Evolutionary conservation across 2,329 filamentous ascomycete species (phyloP).

Genomic region (Aspergillus pseudoterreus): DNA sequence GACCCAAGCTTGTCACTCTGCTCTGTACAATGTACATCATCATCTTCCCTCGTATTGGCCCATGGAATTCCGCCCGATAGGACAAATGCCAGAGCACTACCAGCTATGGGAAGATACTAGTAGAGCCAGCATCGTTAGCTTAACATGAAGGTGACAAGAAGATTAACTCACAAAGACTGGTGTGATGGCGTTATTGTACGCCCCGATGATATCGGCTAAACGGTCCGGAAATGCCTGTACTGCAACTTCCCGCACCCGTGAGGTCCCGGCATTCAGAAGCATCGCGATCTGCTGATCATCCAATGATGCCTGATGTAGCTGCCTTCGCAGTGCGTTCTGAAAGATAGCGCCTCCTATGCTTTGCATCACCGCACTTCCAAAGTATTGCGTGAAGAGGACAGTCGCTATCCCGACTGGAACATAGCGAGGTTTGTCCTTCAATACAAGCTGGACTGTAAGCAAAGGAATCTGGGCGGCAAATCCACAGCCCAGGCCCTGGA

Average conservation of each 20-base stretch:
- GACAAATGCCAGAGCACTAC: too few relatives aligned
- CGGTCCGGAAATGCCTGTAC: constrained; percentile 4
- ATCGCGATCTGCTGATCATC: constrained; percentile 2
- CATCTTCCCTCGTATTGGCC: too few relatives aligned
- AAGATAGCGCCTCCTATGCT: constrained; percentile 9
- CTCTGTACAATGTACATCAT: too few relatives aligned
- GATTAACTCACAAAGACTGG: constrained; percentile 10
- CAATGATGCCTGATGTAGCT: constrained; percentile 5
- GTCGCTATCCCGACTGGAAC: constrained; percentile 8
- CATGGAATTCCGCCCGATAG: too few relatives aligned
- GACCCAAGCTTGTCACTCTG: too few relatives aligned
- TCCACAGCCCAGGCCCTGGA: constrained; percentile 7
- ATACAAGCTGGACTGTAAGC: constrained; percentile 5
- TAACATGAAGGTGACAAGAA: too few relatives aligned
- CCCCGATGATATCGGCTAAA: not conserved
- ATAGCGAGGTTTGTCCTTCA: constrained; percentile 4
- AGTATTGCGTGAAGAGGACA: constrained; percentile 10
- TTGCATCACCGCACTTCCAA: constrained; percentile 12
- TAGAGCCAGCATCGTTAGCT: too few relatives aligned
- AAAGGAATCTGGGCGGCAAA: constrained; percentile 5
- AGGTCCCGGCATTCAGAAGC: constrained; percentile 5
- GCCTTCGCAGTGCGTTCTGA: constrained; percentile 2
- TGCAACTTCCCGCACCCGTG: constrained; percentile 1
- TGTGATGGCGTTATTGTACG: constrained; percentile 8
- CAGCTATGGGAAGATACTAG: too few relatives aligned